Base-by-base conservation (phyloP, 2,329 filamentous ascomycete species). In the Colletotrichum limetticola region DNA sequence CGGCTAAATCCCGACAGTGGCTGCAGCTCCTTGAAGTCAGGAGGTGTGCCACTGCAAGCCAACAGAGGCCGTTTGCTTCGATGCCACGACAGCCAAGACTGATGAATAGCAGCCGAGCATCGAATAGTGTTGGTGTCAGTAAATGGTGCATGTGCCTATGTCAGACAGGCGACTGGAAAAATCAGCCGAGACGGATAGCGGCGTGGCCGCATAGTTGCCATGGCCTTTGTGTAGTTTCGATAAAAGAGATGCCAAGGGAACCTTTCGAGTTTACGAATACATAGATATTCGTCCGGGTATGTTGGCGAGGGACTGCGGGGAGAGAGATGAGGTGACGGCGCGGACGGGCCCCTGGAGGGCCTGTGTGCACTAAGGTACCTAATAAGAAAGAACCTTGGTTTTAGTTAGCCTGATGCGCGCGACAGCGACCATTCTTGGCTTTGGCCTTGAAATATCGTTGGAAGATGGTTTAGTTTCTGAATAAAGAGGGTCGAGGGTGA, bases 201-300 rank as follows among this genome's bases (percentile, higher is more conserved):
- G 32, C 46, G 60, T 32, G 32, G 16, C 6, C 12, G 53, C 60
- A 32, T 46, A 55, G 30, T 16, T 60, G 30, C 28, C 61, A 22
- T 59, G 66, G 60, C 35, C 28, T 26, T 69, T 52, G 35, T 3
- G 24, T 42, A 42, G 32, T 22, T 69, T 64, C n/a, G 68, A 66
- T 56, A 46, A 37, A 55, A 46, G 68, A 49, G 68, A 49, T 49
- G 62, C 68, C 68, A 71, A 67, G 68, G 12, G 56, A n/a, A 59
- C 11, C 37, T 24, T 37, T 26, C 56, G 19, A 62, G 35, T 55
- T 42, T 35, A 66, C 42, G 32, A 35, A 35, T 35, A 35, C 32
- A 35, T 35, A 35, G 32, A 55, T 55, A 42, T 19, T 42, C 37
- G 37, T 42, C 16, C 14, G 37, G 42, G 11, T n/a, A 35, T 30